Base-by-base conservation (phyloP, 768 basidiomycete genomes). In the Mrakia blollopis region DNA sequence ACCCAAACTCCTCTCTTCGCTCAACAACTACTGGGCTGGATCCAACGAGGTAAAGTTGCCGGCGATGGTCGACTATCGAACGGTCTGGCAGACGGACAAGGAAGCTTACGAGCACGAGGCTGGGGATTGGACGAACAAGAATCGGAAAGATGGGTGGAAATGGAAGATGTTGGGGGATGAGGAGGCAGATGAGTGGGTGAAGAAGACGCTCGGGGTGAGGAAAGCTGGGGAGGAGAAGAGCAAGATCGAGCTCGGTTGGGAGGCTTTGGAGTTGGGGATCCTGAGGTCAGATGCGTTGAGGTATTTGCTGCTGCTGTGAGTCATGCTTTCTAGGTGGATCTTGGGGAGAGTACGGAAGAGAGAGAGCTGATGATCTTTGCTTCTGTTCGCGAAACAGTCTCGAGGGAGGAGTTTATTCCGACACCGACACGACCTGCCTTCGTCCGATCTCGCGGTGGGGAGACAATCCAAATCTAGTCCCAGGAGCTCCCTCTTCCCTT, bases 381-480 rank as follows among this genome's bases (percentile, higher is more conserved):
- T 14, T 2, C 18, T 2, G 9, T 47, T 50, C 16, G 47, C 5
- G 13, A 50, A 1, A 30, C 57, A 77, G 76, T 4, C 39, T 77
- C n/a, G 70, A 72, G 21, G 77, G 70, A 28, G 68, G 72, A 50
- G 83, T 85, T 52, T 85, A 85, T 80, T 78, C 82, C 21, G 85
- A 86, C 71, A 83, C 82, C 35, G 85, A 86, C 74, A 85, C 85
- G 14, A 61, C 69, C 37, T 80, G 83, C 47, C 80, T 85, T 67
- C 82, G 82, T 74, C 78, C 82, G 14, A 80, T 84, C 32, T 79
- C 80, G 0, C 50, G 65, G 28, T 85, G 84, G 84, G 83, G 83
- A 2, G 30, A 52, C 13, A 73, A 77, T 11, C 80, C 83, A 0
- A 78, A 63, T 23, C 73, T 81, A 3, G 82, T 78, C 74, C 70